Conservation (phyloP, 345 rosid genomes). For the Dovyalis caffra region DNA sequence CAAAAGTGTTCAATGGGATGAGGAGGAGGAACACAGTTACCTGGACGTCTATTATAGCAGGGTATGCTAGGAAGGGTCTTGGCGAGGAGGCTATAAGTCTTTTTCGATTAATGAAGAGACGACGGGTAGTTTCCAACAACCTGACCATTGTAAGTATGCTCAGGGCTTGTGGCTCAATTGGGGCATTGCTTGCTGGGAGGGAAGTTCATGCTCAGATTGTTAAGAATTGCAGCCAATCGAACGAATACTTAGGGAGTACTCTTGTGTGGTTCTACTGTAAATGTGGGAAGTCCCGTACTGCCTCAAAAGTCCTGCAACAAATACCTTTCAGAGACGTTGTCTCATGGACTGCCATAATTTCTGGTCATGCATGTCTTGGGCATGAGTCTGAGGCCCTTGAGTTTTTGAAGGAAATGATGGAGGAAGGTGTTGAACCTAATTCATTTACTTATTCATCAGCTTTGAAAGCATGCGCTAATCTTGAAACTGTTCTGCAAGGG, state of each 20-base stretch:
- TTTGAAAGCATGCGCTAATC: conserved; percentile 79
- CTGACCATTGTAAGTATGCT: conserved; percentile 75
- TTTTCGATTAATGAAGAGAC: conserved; percentile 71
- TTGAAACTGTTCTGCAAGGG: conserved; percentile 57
- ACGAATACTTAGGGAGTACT: conserved; percentile 62
- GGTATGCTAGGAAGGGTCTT: conserved; percentile 71
- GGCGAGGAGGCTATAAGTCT: conserved; percentile 76
- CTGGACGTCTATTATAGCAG: conserved; percentile 91
- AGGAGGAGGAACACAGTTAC: conserved; percentile 66
- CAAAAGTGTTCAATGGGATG: conserved; percentile 65
- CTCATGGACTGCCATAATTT: conserved; percentile 93
- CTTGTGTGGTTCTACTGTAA: conserved; percentile 86
- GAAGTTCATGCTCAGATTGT: conserved; percentile 79
- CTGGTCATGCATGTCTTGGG: conserved; percentile 70
- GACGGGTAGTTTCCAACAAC: conserved; percentile 54
- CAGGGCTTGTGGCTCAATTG: conserved; percentile 74
- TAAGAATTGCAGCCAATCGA: conserved; percentile 48
- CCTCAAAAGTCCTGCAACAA: conserved; percentile 65
- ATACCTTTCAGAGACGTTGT: conserved; percentile 76
- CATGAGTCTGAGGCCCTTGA: conserved; percentile 70
- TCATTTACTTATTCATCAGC: conserved; percentile 76
- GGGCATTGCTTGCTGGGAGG: conserved; percentile 52
- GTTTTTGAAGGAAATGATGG: conserved; percentile 77
- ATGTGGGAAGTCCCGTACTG: conserved; percentile 57
- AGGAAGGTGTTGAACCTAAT: conserved; percentile 87